Percentiles rank a stretch among this genome's conserved stretches.
Conservation (phyloP, 768 basidiomycete genomes). For the Kwoniella newhampshirensis region DNA sequence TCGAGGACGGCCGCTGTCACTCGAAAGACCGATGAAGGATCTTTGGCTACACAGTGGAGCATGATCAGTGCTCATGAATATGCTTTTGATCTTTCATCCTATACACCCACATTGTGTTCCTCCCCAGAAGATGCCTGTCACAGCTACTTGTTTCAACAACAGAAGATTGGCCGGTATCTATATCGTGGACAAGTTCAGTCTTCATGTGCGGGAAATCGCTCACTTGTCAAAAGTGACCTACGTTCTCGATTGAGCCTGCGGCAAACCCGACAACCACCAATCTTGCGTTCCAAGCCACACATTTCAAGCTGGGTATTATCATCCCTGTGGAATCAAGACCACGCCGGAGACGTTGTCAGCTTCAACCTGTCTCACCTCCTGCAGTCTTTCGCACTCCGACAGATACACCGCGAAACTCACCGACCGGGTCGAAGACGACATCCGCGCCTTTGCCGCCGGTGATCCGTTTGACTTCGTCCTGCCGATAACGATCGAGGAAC, state of each 20-base stretch:
- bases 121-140: constrained; percentile 87
- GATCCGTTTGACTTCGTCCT: constrained; percentile 79
- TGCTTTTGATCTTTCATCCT: too few relatives aligned
- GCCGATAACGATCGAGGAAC: background rate
- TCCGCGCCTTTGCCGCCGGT: constrained; percentile 80
- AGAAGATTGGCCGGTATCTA: constrained; percentile 73
- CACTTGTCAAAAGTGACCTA: constrained; percentile 52
- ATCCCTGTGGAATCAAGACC: constrained; percentile 54
- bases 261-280: constrained; percentile 93
- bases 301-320: constrained; percentile 68
- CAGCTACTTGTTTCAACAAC: constrained; percentile 77
- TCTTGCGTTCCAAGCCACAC: constrained; percentile 91
- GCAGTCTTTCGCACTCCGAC: constrained; percentile 57
- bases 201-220: background rate
- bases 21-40: constrained; percentile 63
- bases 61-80: background rate
- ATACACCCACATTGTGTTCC: constrained; percentile 67
- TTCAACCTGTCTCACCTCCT: background rate
- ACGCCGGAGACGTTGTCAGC: too few relatives aligned
- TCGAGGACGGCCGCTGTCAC: constrained; percentile 74
- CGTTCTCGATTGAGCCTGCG: constrained; percentile 79
- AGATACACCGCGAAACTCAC: constrained; percentile 34
- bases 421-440: constrained; percentile 53
- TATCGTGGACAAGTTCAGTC: background rate
- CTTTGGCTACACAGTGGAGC: constrained; percentile 56